Conservation (phyloP, 495 filamentous ascomycete genomes). For the Penicillium odoratum region DNA sequence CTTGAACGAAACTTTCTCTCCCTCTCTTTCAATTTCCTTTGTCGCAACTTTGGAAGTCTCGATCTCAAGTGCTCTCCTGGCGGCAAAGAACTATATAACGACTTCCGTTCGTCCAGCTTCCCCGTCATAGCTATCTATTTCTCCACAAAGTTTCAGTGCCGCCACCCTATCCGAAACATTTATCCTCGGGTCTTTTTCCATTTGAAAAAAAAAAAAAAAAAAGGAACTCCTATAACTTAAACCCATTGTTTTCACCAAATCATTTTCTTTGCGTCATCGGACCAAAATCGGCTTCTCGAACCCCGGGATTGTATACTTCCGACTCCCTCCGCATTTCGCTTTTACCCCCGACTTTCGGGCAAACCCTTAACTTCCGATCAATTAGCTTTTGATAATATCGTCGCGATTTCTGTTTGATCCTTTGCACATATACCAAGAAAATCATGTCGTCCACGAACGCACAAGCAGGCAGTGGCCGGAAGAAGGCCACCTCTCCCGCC, state of each 20-base stretch:
- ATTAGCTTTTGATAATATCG: constrained; percentile 9
- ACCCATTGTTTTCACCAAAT: not conserved
- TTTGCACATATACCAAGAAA: constrained; percentile 10
- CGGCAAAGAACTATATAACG: constrained; percentile 1
- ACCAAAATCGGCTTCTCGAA: constrained; percentile 11
- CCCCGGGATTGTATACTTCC: constrained; percentile 31
- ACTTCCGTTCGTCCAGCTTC: constrained; percentile 49
- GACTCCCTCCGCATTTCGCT: constrained; percentile 26
- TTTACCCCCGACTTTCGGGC: constrained; percentile 16
- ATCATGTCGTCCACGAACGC: constrained; percentile 65
- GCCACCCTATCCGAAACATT: constrained; percentile 30
- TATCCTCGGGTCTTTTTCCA: constrained; percentile 11
- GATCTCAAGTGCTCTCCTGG: not conserved
- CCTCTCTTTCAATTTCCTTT: not conserved
- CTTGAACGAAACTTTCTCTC: not conserved
- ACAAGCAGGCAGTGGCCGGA: constrained; percentile 65
- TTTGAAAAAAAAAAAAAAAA: constrained; percentile 1
- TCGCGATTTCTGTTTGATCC: not conserved
- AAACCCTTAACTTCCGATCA: constrained; percentile 8
- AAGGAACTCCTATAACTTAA: not conserved
- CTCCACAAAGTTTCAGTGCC: constrained; percentile 33
- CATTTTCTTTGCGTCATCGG: constrained; percentile 6
- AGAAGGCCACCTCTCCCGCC: constrained; percentile 75
- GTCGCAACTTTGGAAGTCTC: too few relatives aligned
- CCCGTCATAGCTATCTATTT: constrained; percentile 32